Evolutionary conservation across 2,329 filamentous ascomycete species (phyloP), one percentile per base, ranked within the genome.

Genomic region (Fusarium piperis): DNA sequence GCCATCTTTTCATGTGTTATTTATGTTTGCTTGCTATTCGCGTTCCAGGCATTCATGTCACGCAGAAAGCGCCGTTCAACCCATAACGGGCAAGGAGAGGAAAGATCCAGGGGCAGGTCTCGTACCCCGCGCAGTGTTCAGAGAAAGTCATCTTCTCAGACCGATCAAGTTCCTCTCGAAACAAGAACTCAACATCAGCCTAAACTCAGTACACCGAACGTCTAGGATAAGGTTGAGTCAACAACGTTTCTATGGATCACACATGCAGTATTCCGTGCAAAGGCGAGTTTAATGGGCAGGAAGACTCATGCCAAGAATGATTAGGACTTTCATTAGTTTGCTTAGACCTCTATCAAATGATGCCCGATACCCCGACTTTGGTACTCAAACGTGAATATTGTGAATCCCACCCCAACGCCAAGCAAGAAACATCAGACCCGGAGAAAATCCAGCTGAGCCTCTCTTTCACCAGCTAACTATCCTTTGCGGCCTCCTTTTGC

Each of bases 401-500:
- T 16, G 26, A 6, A 30, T 30, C 23, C 44, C 44, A 39, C 18
- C 32, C 33, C 28, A 55, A 59, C 48, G 55, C 64, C 41, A 52
- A 52, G 28, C 44, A 32, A 46, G 28, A 48, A 16, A 12, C n/a
- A 16, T 5, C 23, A n/a, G 28, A 32, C 2, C 4, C 12, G 10
- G 18, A 46, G 11, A 10, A 16, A 46, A 26, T n/a, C 35, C n/a
- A 16, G 6, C 9, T 16, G 15, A 36, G 20, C 15, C 9, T 44
- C 16, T 57, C 66, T 32, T 41, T 11, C 48, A 39, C 32, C 15
- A 7, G 6, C 4, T 48, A 57, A 44, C 64, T 75, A 8, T 70
- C 48, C 16, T 76, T 73, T 4, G 69, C 70, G 18, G 68, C 69
- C n/a, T 79, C 71, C 62, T 77, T 79, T 65, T 83, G 79, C 48